Base-by-base conservation (phyloP, 2,329 filamentous ascomycete species). In the Alternaria arbusti region DNA sequence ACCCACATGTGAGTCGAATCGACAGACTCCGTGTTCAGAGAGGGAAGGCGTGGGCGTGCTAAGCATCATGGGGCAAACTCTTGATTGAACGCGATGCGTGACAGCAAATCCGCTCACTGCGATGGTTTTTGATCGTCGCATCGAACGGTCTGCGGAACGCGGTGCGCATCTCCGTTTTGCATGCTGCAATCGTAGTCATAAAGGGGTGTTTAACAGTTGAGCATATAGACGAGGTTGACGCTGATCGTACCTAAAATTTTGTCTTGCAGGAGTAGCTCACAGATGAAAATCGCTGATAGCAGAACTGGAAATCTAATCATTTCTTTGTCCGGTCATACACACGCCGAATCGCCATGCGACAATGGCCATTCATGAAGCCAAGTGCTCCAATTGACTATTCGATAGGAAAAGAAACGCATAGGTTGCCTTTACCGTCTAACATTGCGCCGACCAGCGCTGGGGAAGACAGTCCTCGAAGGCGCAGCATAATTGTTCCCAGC, bases 401-500 rank as follows among this genome's bases (percentile, higher is more conserved):
- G 30, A 25, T 13, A 22, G 22, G 20, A 17, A 8, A 49, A 13
- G 15, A 10, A 26, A 11, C 30, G 30, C 9, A 23, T 28, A 40
- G 15, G 36, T 36, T 40, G 32, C 12, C 26, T 5, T 62, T 62
- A 76, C n/a, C 72, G 66, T 32, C 61, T 61, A 26, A 74, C 58
- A 47, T 59, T 71, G n/a, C 73, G 72, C 23, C 72, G 64, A 30
- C 66, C 62, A 26, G 61, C 44, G 46, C 61, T 61, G 9, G 69
- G 61, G 25, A 63, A 65, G 5, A 54, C 17, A 15, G 54, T 56
- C n/a, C 63, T 65, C 5, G 59, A 30, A 11, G 68, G 56, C 9
- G 40, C 54, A 25, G 49, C 43, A 43, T 54, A 52, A 9, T 13
- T 47, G 47, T 59, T 54, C 15, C 59, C 44, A 5, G 45, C 28